phyloP scores from a whole-genome alignment of 257 asterid species.

The Gentiana macrophylla region DNA sequence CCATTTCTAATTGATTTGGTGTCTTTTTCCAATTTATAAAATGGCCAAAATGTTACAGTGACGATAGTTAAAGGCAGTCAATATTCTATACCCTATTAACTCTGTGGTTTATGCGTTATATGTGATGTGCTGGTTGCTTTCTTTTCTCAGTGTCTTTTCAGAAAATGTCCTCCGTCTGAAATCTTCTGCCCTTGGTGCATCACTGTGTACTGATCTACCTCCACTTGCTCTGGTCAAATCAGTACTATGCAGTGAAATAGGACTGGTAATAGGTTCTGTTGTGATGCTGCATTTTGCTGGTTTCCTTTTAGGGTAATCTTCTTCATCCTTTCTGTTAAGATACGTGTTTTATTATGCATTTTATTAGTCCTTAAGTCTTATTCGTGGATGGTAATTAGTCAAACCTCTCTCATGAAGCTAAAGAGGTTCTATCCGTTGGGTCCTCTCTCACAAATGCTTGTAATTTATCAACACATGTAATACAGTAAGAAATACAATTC shows the following conservation, averaged over 20 bases:
- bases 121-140: neutral
- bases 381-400: neutral
- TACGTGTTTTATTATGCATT: neutral
- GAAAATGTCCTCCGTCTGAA: conserved; percentile 59
- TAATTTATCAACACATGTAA: too few species aligned
- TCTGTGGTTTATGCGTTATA: too few species aligned
- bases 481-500: too few species aligned
- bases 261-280: conserved; percentile 54
- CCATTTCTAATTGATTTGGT: too few species aligned
- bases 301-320: conserved; percentile 76
- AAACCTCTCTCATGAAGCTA: too few species aligned
- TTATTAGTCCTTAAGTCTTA: neutral
- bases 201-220: conserved; percentile 46
- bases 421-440: too few species aligned
- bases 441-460: too few species aligned
- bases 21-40: too few species aligned
- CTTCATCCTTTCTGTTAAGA: neutral
- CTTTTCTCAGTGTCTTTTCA: conserved; percentile 57
- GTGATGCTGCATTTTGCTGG: conserved; percentile 72
- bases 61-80: too few species aligned
- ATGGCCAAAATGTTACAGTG: too few species aligned
- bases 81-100: too few species aligned
- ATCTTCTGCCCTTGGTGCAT: conserved; percentile 40
- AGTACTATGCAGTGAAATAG: conserved; percentile 51
- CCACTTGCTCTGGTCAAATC: conserved; percentile 28